phyloP scores from a whole-genome alignment of 163 green algal species.

The Trebouxiophyceae sp. region DNA sequence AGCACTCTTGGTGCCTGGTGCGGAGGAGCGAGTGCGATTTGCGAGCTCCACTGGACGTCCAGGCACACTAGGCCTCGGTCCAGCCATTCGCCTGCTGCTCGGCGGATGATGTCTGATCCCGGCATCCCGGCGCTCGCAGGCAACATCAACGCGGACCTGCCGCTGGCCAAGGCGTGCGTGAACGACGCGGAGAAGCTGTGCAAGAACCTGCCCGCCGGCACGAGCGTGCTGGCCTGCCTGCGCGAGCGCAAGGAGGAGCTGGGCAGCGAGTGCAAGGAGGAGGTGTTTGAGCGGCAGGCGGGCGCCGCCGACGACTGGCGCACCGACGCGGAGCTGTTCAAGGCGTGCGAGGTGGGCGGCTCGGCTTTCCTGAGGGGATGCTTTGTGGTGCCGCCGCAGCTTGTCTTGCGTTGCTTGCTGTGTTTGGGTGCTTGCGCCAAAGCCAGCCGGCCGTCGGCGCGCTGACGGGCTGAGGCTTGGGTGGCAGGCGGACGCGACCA shows the following conservation, averaged over 20 bases:
- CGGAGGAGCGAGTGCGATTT: too few relatives aligned
- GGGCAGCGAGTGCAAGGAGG: conserved; percentile 9
- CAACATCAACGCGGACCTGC: conserved; percentile 53
- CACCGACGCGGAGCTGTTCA: conserved; percentile 20
- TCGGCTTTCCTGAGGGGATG: neutral
- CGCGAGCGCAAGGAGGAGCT: conserved; percentile 23
- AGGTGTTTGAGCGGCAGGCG: conserved; percentile 27
- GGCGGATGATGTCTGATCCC: too few relatives aligned
- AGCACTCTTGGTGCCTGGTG: too few relatives aligned
- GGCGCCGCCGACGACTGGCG: conserved; percentile 23
- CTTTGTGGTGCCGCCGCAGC: conserved; percentile 6
- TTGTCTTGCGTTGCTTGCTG: conserved; percentile 14
- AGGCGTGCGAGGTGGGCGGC: conserved; percentile 13
- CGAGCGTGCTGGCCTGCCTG: conserved; percentile 11
- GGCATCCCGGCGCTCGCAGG: too few relatives aligned
- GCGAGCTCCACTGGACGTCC: too few relatives aligned
- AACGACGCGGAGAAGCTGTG: conserved; percentile 27
- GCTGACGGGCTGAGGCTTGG: too few relatives aligned
- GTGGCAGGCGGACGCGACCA: conserved; percentile 40
- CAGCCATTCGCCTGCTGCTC: too few relatives aligned
- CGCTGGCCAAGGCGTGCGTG: conserved; percentile 26
- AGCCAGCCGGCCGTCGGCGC: too few relatives aligned
- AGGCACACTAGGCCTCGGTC: too few relatives aligned
- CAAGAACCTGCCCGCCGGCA: conserved; percentile 20
- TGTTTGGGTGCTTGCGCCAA: too few relatives aligned